Percentiles rank a stretch among this genome's conserved stretches.
Evolutionary conservation across 2,329 filamentous ascomycete species (phyloP).

Genomic region (Triangularia setosa): DNA sequence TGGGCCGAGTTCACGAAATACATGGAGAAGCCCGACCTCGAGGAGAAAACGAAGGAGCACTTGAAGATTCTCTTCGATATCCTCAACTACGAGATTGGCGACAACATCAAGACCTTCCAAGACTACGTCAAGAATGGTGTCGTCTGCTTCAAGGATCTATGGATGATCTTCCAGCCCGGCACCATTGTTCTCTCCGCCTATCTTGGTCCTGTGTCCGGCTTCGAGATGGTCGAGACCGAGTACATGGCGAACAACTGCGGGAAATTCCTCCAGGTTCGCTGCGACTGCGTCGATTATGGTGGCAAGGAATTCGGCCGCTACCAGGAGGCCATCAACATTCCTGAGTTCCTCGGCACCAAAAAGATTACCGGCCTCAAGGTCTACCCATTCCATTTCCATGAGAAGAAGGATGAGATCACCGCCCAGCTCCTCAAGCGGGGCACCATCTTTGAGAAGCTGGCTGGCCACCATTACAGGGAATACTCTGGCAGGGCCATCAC

Average conservation of each 20-base stretch:
- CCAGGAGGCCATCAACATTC: constrained; percentile 34
- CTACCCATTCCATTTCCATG: constrained; percentile 44
- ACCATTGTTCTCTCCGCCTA: constrained; percentile 38
- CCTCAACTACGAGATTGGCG: constrained; percentile 48
- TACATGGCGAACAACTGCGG: constrained; percentile 38
- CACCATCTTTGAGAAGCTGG: constrained; percentile 41
- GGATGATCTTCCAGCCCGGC: constrained; percentile 51
- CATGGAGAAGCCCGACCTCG: constrained; percentile 38
- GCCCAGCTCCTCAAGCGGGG: constrained; percentile 39
- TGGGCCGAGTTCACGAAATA: constrained; percentile 47
- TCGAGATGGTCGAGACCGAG: constrained; percentile 36
- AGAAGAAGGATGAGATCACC: constrained; percentile 35
- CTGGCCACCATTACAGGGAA: constrained; percentile 46
- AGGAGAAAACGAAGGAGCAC: constrained; percentile 44
- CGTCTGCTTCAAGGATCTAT: constrained; percentile 49
- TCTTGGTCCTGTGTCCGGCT: constrained; percentile 38
- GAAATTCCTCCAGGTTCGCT: constrained; percentile 37
- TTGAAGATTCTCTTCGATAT: constrained; percentile 44
- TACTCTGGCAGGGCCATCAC: constrained; percentile 39
- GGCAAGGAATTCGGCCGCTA: constrained; percentile 44
- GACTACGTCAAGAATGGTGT: constrained; percentile 52
- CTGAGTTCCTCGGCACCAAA: constrained; percentile 41
- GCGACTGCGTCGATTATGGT: constrained; percentile 45
- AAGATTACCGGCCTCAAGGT: constrained; percentile 41
- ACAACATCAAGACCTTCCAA: constrained; percentile 45